Percentiles rank a stretch among this genome's conserved stretches.
These are phyloP conservation scores for Cylindrotheca fusiformis DNA, from an alignment of 108 stramenopile genomes.

Conservation along the genomic window DNA sequence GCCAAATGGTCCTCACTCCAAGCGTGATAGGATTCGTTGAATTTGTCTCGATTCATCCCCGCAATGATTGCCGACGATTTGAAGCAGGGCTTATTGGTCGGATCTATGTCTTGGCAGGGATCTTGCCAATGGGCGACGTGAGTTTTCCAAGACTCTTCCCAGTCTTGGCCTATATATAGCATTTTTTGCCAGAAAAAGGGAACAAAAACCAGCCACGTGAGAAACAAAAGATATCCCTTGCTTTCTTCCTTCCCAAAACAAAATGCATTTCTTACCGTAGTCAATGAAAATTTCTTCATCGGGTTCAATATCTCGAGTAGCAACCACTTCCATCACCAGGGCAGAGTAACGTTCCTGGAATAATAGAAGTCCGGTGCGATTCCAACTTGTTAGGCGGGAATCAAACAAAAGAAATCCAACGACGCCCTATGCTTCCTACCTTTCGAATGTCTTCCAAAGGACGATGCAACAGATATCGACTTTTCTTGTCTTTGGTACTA, in stretches of 20 bases:
- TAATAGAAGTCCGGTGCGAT: no score
- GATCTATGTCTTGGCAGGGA: slow-evolving; percentile 4
- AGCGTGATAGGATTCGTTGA: slow-evolving; percentile 12
- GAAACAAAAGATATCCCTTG: not conserved
- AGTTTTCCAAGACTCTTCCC: slow-evolving; percentile 53
- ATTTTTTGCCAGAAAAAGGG: not conserved
- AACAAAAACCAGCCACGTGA: not conserved
- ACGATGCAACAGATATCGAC: slow-evolving; percentile 16
- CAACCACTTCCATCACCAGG: slow-evolving; percentile 30
- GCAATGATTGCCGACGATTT: slow-evolving; percentile 17
- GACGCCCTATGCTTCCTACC: slow-evolving; percentile 2
- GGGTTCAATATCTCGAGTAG: slow-evolving; percentile 31
- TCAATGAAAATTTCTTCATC: slow-evolving; percentile 62
- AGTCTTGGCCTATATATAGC: slow-evolving; percentile 13
- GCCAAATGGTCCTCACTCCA: slow-evolving; percentile 32
- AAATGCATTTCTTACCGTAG: slow-evolving; percentile 54
- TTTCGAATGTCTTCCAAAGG: slow-evolving; percentile 25
- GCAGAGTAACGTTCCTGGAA: slow-evolving; percentile 21
- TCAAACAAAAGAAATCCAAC: not conserved
- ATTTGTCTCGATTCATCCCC: slow-evolving; percentile 29
- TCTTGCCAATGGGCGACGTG: slow-evolving; percentile 22
- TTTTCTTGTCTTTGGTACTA: slow-evolving; percentile 25
- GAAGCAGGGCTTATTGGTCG: slow-evolving; percentile 1
- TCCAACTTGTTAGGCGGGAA: not conserved
- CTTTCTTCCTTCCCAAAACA: no score